Conservation (phyloP, 2,329 filamentous ascomycete genomes). For the Monilinia laxa region DNA sequence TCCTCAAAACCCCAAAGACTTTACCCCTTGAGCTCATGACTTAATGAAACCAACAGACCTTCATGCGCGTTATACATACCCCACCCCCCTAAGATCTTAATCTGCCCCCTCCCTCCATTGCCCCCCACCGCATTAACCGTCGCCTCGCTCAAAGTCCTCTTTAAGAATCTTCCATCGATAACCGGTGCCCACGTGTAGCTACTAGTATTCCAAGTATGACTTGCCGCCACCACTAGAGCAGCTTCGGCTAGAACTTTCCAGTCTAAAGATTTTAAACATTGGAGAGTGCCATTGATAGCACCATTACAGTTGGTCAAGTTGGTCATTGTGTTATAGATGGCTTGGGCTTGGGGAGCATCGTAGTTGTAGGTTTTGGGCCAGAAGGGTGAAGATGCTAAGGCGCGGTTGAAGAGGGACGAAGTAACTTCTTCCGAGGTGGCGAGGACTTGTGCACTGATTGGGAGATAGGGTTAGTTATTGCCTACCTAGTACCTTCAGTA, state of each 20-base stretch:
- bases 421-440: conserved; percentile 46
- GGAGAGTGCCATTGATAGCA: conserved; percentile 45
- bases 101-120: conserved; percentile 31
- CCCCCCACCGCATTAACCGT: conserved; percentile 32
- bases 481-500: not conserved
- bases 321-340: conserved; percentile 49
- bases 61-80: conserved; percentile 63
- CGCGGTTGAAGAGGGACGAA: conserved; percentile 50
- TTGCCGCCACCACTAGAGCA: conserved; percentile 48
- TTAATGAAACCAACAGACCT: conserved; percentile 20
- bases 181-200: conserved; percentile 62
- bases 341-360: conserved; percentile 47
- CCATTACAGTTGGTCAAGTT: conserved; percentile 44
- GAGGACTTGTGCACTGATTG: conserved; percentile 48
- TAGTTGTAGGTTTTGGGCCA: conserved; percentile 55
- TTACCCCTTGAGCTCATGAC: not conserved
- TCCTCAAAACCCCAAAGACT: not conserved
- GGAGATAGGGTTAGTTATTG: not conserved
- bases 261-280: conserved; percentile 55
- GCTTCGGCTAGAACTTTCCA: conserved; percentile 55
- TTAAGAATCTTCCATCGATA: conserved; percentile 56
- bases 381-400: conserved; percentile 53
- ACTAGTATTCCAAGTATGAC: conserved; percentile 54
- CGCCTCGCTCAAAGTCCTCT: conserved; percentile 47
- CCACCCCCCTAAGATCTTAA: conserved; percentile 50